Conservation (phyloP, 140 eudicot species). For the Flaveria floridana region DNA sequence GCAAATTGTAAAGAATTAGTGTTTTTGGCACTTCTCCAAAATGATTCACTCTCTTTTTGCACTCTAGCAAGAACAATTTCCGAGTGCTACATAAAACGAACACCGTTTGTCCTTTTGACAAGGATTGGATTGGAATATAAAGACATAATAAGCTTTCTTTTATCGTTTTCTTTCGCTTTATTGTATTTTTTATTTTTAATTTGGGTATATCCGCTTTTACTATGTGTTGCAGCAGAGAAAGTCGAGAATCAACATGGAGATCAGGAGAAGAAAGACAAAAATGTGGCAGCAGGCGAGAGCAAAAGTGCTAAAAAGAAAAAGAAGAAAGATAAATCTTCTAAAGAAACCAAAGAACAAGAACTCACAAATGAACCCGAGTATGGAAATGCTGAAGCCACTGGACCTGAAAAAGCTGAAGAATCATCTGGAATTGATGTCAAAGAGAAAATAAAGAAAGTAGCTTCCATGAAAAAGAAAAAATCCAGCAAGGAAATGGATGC, state of each 20-base stretch:
- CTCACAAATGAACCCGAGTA: conserved; percentile 41
- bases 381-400: conserved; percentile 41
- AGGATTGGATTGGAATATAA: too few species aligned
- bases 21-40: too few species aligned
- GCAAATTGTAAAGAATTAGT: too few species aligned
- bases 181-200: neutral
- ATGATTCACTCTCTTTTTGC: too few species aligned
- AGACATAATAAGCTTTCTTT: too few species aligned
- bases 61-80: too few species aligned
- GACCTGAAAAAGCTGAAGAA: conserved; percentile 56
- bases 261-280: conserved; percentile 60
- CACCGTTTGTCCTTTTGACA: too few species aligned
- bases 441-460: conserved; percentile 72
- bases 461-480: conserved; percentile 79
- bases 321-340: conserved; percentile 74
- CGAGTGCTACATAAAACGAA: too few species aligned
- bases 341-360: conserved; percentile 62
- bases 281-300: conserved; percentile 49
- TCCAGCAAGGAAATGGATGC: conserved; percentile 79
- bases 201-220: neutral
- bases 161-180: neutral
- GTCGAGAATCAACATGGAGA: conserved; percentile 55
- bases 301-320: conserved; percentile 79
- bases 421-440: conserved; percentile 60
- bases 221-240: conserved; percentile 52